These are phyloP conservation scores for Sphaerulina vaccinii DNA, from an alignment of 2,329 filamentous ascomycete species.

Conservation along the genomic window DNA sequence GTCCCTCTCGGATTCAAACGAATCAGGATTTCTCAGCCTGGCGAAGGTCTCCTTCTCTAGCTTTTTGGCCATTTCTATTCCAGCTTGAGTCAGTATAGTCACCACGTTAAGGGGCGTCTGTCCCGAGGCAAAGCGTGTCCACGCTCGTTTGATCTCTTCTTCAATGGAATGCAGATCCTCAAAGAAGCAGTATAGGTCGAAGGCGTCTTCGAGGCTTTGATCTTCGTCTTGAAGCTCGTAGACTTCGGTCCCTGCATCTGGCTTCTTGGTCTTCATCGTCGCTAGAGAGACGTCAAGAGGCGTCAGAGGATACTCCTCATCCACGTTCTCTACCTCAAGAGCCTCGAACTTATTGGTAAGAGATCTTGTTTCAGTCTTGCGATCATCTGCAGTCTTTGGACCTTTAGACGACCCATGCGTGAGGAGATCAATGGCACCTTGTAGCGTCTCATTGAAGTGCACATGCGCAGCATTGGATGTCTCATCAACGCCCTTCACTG, in stretches of 20 bases:
- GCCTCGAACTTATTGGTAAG: background rate
- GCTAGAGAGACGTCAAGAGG: background rate
- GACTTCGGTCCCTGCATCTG: background rate
- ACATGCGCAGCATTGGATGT: background rate
- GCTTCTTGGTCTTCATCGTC: background rate
- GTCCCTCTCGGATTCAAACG: background rate
- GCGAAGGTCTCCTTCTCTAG: background rate
- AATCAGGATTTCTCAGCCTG: too few species aligned
- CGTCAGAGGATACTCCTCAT: background rate
- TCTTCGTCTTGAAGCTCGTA: conserved; percentile 1
- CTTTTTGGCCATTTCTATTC: background rate
- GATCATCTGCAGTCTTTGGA: background rate
- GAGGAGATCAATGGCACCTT: background rate
- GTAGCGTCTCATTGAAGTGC: background rate
- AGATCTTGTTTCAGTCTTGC: background rate
- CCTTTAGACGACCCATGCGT: background rate
- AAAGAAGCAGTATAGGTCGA: conserved; percentile 2
- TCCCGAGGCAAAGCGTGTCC: background rate
- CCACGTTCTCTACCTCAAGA: background rate
- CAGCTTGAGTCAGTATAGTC: conserved; percentile 4
- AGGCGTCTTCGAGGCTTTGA: background rate
- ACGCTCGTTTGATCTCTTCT: background rate
- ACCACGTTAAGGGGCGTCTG: background rate
- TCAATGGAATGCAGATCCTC: conserved; percentile 4
- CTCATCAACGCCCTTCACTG: background rate